A percentile compares a stretch with the other conserved stretches of the same genome.
phyloP scores from a whole-genome alignment of 1,284 basidiomycete genomes.

The Pyrrhoderma lamaoense region DNA sequence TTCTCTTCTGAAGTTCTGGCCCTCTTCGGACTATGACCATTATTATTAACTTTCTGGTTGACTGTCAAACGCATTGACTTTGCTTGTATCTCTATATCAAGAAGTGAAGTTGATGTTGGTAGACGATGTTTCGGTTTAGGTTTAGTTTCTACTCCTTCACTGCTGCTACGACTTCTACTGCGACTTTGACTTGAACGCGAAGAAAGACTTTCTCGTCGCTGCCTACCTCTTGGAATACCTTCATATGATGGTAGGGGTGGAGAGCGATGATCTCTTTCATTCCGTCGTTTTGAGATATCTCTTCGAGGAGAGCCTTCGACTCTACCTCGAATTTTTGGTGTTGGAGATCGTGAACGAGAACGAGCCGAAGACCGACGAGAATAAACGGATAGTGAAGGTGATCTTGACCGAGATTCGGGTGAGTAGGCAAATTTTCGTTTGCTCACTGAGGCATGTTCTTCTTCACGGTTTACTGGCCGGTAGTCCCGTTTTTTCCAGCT shows the following conservation, averaged over 20 bases:
- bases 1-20: too few species aligned
- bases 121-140: conserved; percentile 56
- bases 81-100: conserved; percentile 30
- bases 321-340: conserved; percentile 44
- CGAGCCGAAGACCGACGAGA: conserved; percentile 60
- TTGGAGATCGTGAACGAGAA: conserved; percentile 53
- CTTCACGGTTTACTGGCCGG: conserved; percentile 32
- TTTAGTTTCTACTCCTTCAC: conserved; percentile 41
- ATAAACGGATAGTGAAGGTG: conserved; percentile 52
- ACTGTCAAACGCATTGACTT: conserved; percentile 14
- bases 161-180: conserved; percentile 48
- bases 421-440: conserved; percentile 27
- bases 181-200: conserved; percentile 37
- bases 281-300: conserved; percentile 15
- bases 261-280: background rate
- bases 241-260: background rate
- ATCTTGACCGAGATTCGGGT: conserved; percentile 35
- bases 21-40: too few species aligned
- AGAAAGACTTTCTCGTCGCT: conserved; percentile 39
- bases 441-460: conserved; percentile 25
- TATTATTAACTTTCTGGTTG: background rate
- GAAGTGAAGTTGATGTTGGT: conserved; percentile 41
- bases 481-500: conserved; percentile 49
- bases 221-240: background rate
- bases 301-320: conserved; percentile 15